Evolutionary conservation across 2,329 filamentous ascomycete genomes (phyloP), one percentile per base, ranked within the genome.

Genomic region (Zasmidium cellare): DNA sequence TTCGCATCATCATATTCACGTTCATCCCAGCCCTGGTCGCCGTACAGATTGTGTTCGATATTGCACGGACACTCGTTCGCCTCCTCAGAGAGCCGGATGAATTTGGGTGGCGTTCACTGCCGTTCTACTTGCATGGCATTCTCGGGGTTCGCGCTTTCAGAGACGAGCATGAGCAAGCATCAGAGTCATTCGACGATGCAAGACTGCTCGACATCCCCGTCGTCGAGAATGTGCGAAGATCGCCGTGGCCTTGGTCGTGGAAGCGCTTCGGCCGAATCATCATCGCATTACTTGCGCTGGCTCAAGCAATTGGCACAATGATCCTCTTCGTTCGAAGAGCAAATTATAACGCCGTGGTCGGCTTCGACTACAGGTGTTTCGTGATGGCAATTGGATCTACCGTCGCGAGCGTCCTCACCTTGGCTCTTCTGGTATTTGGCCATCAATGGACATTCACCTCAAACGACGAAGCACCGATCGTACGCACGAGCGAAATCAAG

Each of bases 71-170:
- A 7, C 19, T 44, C 14, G 19, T 56, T 14, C 31, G 54, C 18
- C 16, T 50, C 2, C 54, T 56, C 14, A 47, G 46, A 25, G 51
- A 56, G 16, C 54, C 54, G 20, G 47, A 56, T 24, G 54, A 56
- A 20, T 23, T 51, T 14, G 45, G 25, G 9, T n/a, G 19, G 28
- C 22, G 22, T 14, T 18, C 38, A 24, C 31, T 44, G 23, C 18
- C 12, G 5, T 51, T 51, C 38, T 56, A 46, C 24, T 28, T 56
- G 25, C 44, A 56, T 18, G 54, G 54, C 1, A 22, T 51, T 1
- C 9, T 56, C 6, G 54, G 54, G 16, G 38, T 46, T 18, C 54
- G 54, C 22, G 54, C 54, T 6, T 22, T n/a, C 12, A 24, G 20
- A 19, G 12, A 20, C 14, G 14, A 22, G 2, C 31, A 45, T 35